Evolutionary conservation across 768 basidiomycete species (phyloP), one percentile per base, ranked within the genome.

Genomic region (Pholiota microspora): DNA sequence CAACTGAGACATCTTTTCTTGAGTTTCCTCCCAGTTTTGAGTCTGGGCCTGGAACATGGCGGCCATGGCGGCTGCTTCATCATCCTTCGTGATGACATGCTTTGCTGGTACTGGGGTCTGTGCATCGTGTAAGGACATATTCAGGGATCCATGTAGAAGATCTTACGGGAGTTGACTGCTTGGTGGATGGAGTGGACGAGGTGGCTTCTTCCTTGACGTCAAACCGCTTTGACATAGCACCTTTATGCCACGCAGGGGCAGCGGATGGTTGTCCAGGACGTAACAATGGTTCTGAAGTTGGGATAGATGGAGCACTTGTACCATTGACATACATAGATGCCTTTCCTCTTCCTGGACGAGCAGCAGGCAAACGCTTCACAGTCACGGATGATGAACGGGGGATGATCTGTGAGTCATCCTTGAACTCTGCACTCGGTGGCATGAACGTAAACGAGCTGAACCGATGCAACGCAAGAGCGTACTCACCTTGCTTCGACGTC

Each of bases 1-100:
- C 79, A 79, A 99, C 97, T 93, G 88, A 69, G 94, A 89, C 95
- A 99, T 98, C 82, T 96, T 94, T 81, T 98, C 94, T 77, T 98
- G 94, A 67, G 94, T 89, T 82, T 95, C 91, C 77, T 97, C 90
- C 97, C 96, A 99, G 72, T 94, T 92, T 59, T 91, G 86, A 35
- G 86, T 86, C 73, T 94, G 91, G 56, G 90, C 90, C 71, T 92
- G 88, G 71, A 98, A 95, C 92, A 99, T 97, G 62, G 95, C 95
- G n/a, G 88, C 89, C 80, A 99, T 91, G 31, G 92, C 89, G n/a
- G 89, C 91, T 27, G 89, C 91, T 69, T 98, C 97, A 59, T 97
- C 96, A 46, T 84, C 81, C 59, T 81, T 77, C 2, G 78, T 74
- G 18, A 79, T 79, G 38, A 36, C 35, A 18, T 80, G 62, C 3